Evolutionary conservation across 2,329 filamentous ascomycete species (phyloP).

Genomic region (Tricladium varicosporioides): DNA sequence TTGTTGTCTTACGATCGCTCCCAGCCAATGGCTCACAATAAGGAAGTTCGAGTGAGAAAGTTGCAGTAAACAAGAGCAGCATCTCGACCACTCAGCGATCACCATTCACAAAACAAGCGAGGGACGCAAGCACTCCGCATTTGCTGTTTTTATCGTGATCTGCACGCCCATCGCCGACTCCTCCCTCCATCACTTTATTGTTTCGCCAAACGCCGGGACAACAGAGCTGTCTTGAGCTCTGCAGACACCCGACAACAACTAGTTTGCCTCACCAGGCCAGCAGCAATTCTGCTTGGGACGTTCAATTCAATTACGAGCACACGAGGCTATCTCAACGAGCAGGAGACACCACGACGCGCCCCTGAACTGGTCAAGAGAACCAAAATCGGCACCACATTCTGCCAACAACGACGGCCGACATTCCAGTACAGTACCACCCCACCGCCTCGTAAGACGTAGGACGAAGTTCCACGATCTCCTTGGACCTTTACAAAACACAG

Average conservation of each 20-base stretch:
- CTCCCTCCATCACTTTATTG: neutral
- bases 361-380: constrained; percentile 17
- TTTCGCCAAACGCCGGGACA: neutral
- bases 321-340: neutral
- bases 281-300: neutral
- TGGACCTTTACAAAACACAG: constrained; percentile 1
- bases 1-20: constrained; percentile 11
- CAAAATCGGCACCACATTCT: constrained; percentile 6
- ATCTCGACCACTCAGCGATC: constrained; percentile 3
- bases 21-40: constrained; percentile 9
- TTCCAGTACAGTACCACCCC: constrained; percentile 13
- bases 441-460: constrained; percentile 11
- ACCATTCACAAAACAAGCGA: constrained; percentile 1
- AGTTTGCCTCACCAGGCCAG: constrained; percentile 5
- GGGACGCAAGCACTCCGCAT: constrained; percentile 7
- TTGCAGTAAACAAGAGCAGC: constrained; percentile 8
- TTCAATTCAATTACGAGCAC: no score
- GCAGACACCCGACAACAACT: neutral
- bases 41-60: constrained; percentile 1
- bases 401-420: constrained; percentile 12
- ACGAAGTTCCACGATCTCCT: constrained; percentile 7
- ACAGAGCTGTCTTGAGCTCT: neutral
- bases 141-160: constrained; percentile 17
- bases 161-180: constrained; percentile 1
- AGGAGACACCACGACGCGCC: constrained; percentile 13